phyloP scores from a whole-genome alignment of 2,329 filamentous ascomycete genomes.

The Diaporthe vaccinii region DNA sequence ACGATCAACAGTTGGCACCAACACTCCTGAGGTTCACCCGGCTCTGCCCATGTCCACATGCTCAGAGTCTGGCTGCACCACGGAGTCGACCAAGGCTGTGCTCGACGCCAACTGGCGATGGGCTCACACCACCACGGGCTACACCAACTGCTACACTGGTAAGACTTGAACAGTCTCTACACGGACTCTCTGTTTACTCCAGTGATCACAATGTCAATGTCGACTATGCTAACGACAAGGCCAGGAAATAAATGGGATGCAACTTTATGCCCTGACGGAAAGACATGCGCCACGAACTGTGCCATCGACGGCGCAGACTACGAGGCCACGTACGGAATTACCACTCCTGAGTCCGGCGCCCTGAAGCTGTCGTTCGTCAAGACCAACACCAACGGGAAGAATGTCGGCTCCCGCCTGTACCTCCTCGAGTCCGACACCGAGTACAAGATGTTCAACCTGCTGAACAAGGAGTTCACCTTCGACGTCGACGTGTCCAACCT shows the following conservation, averaged over 20 bases:
- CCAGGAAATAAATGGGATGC: conserved; percentile 62
- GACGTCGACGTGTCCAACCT: conserved; percentile 75
- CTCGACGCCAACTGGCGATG: conserved; percentile 69
- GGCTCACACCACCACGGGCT: conserved; percentile 62
- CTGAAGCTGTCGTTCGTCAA: conserved; percentile 64
- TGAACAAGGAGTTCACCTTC: conserved; percentile 74
- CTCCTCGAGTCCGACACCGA: conserved; percentile 49
- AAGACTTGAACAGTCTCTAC: conserved; percentile 45
- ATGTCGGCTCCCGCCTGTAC: conserved; percentile 53
- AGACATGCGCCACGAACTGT: conserved; percentile 67
- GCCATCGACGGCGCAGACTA: conserved; percentile 70
- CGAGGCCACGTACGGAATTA: conserved; percentile 63
- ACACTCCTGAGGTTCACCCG: conserved; percentile 59
- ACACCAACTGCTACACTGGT: conserved; percentile 64
- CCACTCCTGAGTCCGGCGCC: conserved; percentile 59
- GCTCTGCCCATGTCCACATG: conserved; percentile 62
- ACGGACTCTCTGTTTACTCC: not conserved
- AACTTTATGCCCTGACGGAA: conserved; percentile 61
- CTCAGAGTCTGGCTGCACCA: conserved; percentile 59
- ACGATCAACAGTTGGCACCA: conserved; percentile 52
- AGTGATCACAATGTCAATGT: too few species aligned
- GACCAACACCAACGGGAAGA: conserved; percentile 50
- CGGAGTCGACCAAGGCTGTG: conserved; percentile 54
- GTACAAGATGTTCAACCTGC: conserved; percentile 66
- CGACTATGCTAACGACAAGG: not conserved